Evolutionary conservation across 495 filamentous ascomycete genomes (phyloP).

Genomic region (Talaromyces borbonicus): DNA sequence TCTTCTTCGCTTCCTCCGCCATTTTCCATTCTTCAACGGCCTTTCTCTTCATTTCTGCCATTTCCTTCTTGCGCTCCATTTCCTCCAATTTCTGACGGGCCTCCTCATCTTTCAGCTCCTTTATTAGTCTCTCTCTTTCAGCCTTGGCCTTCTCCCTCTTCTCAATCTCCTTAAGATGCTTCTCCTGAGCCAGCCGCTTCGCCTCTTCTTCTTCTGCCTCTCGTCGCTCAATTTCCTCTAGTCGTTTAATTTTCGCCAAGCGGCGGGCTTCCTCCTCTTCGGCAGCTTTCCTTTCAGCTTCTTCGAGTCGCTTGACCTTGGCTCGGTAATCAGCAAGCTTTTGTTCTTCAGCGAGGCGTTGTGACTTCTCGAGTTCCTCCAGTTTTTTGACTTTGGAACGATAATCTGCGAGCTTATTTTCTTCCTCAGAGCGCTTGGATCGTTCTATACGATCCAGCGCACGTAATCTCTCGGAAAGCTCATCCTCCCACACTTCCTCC

Average conservation of each 20-base stretch:
- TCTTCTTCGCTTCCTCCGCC: slow-evolving; percentile 36
- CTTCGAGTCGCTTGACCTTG: slow-evolving; percentile 23
- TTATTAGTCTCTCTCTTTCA: slow-evolving; percentile 14
- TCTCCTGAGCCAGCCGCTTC: slow-evolving; percentile 14
- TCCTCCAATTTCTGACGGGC: slow-evolving; percentile 21
- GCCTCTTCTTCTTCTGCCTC: slow-evolving; percentile 22
- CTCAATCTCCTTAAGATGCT: slow-evolving; percentile 15
- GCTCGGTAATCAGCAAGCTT: slow-evolving; percentile 19
- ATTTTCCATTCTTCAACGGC: slow-evolving; percentile 47
- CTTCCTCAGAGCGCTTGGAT: slow-evolving; percentile 22
- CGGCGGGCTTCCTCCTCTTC: slow-evolving; percentile 20
- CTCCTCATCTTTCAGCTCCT: slow-evolving; percentile 21
- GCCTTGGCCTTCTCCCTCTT: slow-evolving; percentile 21
- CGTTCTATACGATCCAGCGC: slow-evolving; percentile 17
- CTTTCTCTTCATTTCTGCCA: slow-evolving; percentile 41
- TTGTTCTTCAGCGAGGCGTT: slow-evolving; percentile 23
- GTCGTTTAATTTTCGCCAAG: slow-evolving; percentile 17
- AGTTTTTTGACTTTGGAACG: slow-evolving; percentile 20
- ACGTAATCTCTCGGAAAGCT: slow-evolving; percentile 7
- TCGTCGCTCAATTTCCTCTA: slow-evolving; percentile 22
- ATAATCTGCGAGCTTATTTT: slow-evolving; percentile 21
- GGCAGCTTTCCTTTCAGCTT: slow-evolving; percentile 20
- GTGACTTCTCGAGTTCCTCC: slow-evolving; percentile 24
- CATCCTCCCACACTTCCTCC: slow-evolving; percentile 4
- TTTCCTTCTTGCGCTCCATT: slow-evolving; percentile 35